phyloP scores from a whole-genome alignment of 257 asterid species.

The Solanum etuberosum region DNA sequence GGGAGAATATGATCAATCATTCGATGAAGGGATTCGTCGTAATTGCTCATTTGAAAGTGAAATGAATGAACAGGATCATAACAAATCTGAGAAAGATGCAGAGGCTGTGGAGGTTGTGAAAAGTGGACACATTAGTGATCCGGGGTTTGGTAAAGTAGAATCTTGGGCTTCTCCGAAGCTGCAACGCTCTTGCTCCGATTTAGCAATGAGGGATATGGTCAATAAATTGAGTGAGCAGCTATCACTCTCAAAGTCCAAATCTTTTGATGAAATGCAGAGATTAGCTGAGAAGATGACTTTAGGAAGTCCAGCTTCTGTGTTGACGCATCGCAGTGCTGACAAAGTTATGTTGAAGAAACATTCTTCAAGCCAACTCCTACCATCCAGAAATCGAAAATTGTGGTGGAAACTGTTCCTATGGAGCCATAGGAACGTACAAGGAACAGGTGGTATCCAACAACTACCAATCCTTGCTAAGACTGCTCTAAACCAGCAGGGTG shows the following conservation, averaged over 20 bases:
- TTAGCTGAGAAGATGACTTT: slow-evolving; percentile 19
- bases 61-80: slow-evolving; percentile 4
- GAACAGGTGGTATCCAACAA: slow-evolving; percentile 7
- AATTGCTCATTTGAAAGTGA: slow-evolving; percentile 6
- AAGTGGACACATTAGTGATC: slow-evolving; percentile 59
- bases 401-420: slow-evolving; percentile 79
- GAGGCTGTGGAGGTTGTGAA: slow-evolving; percentile 15
- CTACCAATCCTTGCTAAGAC: slow-evolving; percentile 16
- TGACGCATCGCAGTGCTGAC: slow-evolving; percentile 48
- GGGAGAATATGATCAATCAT: slow-evolving; percentile 13
- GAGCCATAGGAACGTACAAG: slow-evolving; percentile 65
- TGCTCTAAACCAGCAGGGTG: slow-evolving; percentile 44
- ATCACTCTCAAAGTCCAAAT: slow-evolving; percentile 24
- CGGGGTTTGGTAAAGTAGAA: slow-evolving; percentile 31
- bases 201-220: slow-evolving; percentile 22
- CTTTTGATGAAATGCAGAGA: slow-evolving; percentile 44
- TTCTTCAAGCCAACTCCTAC: slow-evolving; percentile 70
- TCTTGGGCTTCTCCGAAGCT: slow-evolving; percentile 42
- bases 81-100: slow-evolving; percentile 1
- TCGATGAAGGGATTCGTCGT: not conserved
- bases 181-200: slow-evolving; percentile 56
- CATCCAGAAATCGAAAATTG: slow-evolving; percentile 57
- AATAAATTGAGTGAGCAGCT: slow-evolving; percentile 16
- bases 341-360: slow-evolving; percentile 66
- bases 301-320: slow-evolving; percentile 38